phyloP scores from a whole-genome alignment of 208 protist genomes.

The Leishmania arabica region DNA sequence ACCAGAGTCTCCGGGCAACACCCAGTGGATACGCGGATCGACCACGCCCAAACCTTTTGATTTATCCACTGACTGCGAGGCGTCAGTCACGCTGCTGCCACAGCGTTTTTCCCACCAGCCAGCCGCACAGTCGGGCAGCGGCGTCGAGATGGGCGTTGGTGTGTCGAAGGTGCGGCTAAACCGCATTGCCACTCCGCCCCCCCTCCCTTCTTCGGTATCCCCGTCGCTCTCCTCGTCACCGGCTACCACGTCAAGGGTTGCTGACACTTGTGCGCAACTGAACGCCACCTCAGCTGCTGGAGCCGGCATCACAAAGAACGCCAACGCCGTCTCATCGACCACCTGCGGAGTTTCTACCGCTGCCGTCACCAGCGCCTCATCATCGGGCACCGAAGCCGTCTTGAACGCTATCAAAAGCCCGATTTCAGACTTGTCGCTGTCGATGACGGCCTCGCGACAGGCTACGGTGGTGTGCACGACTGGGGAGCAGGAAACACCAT shows the following conservation, averaged over 20 bases:
- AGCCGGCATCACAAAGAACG: not conserved
- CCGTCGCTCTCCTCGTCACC: not conserved
- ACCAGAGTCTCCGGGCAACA: not conserved
- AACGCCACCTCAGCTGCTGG: not conserved
- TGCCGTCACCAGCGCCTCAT: not conserved
- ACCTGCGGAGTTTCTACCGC: not conserved
- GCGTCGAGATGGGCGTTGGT: not conserved
- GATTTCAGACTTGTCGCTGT: not conserved
- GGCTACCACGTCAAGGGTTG: not conserved
- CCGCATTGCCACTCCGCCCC: not conserved
- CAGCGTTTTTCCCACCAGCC: too few species aligned
- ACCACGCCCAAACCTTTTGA: not conserved
- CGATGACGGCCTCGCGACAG: not conserved
- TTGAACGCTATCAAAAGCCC: not conserved
- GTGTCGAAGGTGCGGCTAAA: constrained; percentile 13
- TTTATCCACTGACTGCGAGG: not conserved
- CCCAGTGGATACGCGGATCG: not conserved
- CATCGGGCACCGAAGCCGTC: not conserved
- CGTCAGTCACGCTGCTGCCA: not conserved
- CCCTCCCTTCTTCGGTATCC: not conserved
- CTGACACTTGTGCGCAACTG: not conserved
- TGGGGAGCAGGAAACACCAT: not conserved
- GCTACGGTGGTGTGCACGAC: not conserved
- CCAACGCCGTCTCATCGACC: not conserved
- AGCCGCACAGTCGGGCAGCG: not conserved